Conservation (phyloP, 306 rosid species). For the Sphenostylis stenocarpa region DNA sequence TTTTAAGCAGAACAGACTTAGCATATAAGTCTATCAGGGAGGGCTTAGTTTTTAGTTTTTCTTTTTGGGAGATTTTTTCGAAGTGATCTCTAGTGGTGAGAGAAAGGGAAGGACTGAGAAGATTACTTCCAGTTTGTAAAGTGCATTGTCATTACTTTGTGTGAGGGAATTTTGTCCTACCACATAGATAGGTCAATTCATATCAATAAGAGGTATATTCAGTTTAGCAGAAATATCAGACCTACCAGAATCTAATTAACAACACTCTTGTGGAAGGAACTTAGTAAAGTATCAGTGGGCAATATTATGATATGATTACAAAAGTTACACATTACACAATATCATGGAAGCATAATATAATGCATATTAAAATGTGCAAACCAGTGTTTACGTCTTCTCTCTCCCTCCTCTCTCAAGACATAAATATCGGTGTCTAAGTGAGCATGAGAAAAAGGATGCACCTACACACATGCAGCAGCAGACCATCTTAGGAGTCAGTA, state of each 20-base stretch:
- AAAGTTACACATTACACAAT: constrained; percentile 9
- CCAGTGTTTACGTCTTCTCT: constrained; percentile 8
- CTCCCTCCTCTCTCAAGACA: neutral
- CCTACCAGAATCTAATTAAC: constrained; percentile 7
- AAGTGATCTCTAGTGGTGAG: no score
- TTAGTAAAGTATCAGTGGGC: neutral
- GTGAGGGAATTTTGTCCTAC: no score
- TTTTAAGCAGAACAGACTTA: no score
- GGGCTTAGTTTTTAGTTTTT: no score
- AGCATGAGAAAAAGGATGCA: neutral
- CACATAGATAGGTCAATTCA: no score
- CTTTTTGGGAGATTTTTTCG: no score
- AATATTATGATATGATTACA: neutral
- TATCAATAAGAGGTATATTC: no score
- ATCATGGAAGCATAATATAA: neutral
- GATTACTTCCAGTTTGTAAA: no score
- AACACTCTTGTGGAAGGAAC: constrained; percentile 22
- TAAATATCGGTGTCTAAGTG: neutral
- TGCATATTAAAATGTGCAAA: neutral
- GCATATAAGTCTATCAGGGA: no score
- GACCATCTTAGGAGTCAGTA: neutral
- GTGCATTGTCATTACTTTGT: no score
- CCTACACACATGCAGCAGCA: neutral
- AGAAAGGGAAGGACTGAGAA: no score
- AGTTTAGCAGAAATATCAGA: no score